These are phyloP conservation scores for Aspergillus tubingensis DNA, from an alignment of 2,329 filamentous ascomycete genomes.

Conservation along the genomic window DNA sequence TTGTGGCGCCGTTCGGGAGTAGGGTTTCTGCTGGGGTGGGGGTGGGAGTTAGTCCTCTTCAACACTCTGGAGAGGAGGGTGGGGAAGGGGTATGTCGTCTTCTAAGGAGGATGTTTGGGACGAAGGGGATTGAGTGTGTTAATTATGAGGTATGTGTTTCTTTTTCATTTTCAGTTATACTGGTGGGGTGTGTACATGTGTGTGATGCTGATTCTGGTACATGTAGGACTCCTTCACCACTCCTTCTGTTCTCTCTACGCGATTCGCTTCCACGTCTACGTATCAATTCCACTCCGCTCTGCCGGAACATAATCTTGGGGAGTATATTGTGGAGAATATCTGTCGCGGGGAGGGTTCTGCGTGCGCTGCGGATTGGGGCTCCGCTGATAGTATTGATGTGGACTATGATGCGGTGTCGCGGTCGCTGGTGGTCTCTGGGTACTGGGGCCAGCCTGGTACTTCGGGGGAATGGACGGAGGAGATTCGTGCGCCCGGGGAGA, in stretches of 20 bases:
- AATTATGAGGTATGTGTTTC: conserved; percentile 46
- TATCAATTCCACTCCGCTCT: conserved; percentile 72
- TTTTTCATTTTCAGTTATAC: neutral
- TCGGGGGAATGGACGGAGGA: conserved; percentile 50
- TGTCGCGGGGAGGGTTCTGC: conserved; percentile 53
- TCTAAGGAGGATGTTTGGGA: conserved; percentile 60
- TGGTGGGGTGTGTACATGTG: neutral
- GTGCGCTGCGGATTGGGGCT: conserved; percentile 53
- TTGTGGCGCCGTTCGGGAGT: conserved; percentile 70
- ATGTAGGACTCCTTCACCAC: conserved; percentile 62
- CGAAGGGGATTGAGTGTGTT: conserved; percentile 56
- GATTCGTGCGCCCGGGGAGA: conserved; percentile 32
- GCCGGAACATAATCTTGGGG: conserved; percentile 55
- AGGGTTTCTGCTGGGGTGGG: conserved; percentile 79
- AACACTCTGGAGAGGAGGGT: neutral
- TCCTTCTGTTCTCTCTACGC: conserved; percentile 56
- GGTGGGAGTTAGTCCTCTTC: conserved; percentile 66
- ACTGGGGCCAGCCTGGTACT: conserved; percentile 54
- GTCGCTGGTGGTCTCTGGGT: conserved; percentile 63
- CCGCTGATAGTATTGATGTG: conserved; percentile 70
- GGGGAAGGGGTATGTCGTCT: conserved; percentile 57
- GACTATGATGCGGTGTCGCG: conserved; percentile 72
- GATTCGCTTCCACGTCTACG: conserved; percentile 53
- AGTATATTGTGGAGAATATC: conserved; percentile 54
- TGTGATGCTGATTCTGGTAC: neutral